Percentiles rank a stretch among this genome's conserved stretches.
Conservation (phyloP, 1,284 basidiomycete species). For the Cryptococcus amylolentus region DNA sequence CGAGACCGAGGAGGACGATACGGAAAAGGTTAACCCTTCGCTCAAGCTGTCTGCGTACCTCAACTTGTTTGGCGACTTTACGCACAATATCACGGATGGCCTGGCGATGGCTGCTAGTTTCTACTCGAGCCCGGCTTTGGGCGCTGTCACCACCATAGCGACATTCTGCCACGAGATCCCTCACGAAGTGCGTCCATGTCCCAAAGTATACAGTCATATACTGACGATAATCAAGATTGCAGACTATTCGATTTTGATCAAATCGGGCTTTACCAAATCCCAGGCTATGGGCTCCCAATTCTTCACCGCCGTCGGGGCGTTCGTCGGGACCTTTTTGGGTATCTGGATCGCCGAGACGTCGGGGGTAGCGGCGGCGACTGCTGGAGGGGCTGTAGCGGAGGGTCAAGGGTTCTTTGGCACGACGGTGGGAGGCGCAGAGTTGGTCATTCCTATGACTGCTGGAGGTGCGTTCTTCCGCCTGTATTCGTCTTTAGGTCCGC, state of each 20-base stretch:
- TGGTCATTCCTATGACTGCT: conserved; percentile 80
- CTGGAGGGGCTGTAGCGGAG: conserved; percentile 12
- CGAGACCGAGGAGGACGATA: conserved; percentile 15
- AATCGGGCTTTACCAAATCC: conserved; percentile 79
- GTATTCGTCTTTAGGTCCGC: background rate
- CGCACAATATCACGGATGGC: conserved; percentile 68
- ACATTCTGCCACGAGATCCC: conserved; percentile 90
- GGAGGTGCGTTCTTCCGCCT: conserved; percentile 56
- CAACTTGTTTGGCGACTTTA: conserved; percentile 85
- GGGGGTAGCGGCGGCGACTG: conserved; percentile 36
- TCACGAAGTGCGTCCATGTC: conserved; percentile 57
- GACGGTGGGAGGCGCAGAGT: conserved; percentile 67
- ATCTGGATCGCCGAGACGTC: conserved; percentile 66
- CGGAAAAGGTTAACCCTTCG: conserved; percentile 37
- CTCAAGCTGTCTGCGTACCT: conserved; percentile 82
- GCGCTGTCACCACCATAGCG: conserved; percentile 82
- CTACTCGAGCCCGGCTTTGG: conserved; percentile 81
- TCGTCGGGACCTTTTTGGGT: conserved; percentile 84
- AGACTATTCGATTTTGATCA: conserved; percentile 82
- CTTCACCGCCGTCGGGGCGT: conserved; percentile 80
- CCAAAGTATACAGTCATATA: background rate
- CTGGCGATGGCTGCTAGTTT: conserved; percentile 81
- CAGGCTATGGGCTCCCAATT: conserved; percentile 90
- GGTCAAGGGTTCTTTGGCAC: conserved; percentile 76
- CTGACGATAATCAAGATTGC: conserved; percentile 57